phyloP scores from a whole-genome alignment of 768 basidiomycete genomes.

The Lactarius hatsudake region DNA sequence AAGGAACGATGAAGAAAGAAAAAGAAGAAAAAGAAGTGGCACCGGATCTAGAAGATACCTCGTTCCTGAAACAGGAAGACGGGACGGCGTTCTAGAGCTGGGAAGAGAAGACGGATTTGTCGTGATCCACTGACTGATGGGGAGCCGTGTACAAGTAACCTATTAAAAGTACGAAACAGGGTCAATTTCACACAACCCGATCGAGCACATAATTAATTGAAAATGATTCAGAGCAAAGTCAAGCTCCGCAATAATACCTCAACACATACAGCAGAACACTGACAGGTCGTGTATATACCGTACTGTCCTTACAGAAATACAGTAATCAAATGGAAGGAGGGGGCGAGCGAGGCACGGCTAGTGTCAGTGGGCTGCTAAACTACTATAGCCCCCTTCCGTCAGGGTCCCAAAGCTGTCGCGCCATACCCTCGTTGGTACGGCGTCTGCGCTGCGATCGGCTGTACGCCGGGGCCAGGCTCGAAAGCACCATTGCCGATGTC shows the following conservation, averaged over 20 bases:
- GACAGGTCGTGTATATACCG: background rate
- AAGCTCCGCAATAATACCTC: background rate
- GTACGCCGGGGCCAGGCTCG: background rate
- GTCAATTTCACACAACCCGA: background rate
- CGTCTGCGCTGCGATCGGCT: constrained; percentile 7
- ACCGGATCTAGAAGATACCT: background rate
- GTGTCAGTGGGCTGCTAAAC: background rate
- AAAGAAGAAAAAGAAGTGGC: background rate
- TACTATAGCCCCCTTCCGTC: background rate
- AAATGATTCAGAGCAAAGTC: background rate
- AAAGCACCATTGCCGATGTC: constrained; percentile 35
- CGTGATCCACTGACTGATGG: background rate
- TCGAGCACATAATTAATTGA: background rate
- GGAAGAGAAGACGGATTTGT: background rate
- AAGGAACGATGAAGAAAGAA: constrained; percentile 12
- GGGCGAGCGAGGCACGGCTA: background rate
- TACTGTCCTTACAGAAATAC: too few species aligned
- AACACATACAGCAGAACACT: background rate
- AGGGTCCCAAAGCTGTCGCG: background rate
- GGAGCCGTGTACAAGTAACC: background rate
- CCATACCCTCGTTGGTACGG: constrained; percentile 17
- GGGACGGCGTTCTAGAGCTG: background rate
- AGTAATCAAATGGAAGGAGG: too few species aligned
- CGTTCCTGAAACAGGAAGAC: background rate
- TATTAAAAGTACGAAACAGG: background rate